Conservation (phyloP, 805 yeast genomes). For the Starmerella apis region DNA sequence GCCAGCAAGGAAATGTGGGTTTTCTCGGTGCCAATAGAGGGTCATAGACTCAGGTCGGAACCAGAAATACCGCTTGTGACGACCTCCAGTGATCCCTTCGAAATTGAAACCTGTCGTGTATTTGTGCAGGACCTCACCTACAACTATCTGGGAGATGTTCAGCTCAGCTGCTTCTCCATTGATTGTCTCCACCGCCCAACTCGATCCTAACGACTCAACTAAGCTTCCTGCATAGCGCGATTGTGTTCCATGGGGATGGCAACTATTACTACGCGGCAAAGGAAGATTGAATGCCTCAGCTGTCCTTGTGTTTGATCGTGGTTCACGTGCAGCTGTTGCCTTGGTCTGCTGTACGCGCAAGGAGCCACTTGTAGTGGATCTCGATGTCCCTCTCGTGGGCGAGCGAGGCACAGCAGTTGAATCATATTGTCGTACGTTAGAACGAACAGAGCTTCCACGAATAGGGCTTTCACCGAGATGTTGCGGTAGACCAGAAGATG, state of each 20-base stretch:
- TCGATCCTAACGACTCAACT: slow-evolving; percentile 4
- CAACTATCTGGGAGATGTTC: slow-evolving; percentile 81
- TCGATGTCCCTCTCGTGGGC: neutral
- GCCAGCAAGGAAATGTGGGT: slow-evolving; percentile 61
- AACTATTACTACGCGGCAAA: slow-evolving; percentile 1
- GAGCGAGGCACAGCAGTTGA: neutral
- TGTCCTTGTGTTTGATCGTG: neutral
- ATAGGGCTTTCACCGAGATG: neutral
- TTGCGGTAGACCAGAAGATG: neutral
- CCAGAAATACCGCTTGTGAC: slow-evolving; percentile 94
- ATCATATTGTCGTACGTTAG: neutral
- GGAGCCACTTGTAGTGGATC: neutral
- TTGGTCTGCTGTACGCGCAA: neutral
- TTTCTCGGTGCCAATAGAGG: slow-evolving; percentile 74
- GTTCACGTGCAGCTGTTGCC: neutral
- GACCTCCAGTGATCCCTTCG: slow-evolving; percentile 53
- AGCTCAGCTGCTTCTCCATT: slow-evolving; percentile 42
- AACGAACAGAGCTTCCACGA: neutral
- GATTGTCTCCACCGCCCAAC: slow-evolving; percentile 9
- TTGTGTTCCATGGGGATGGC: neutral
- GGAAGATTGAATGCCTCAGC: slow-evolving; percentile 4
- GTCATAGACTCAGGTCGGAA: slow-evolving; percentile 88
- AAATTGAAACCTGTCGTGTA: slow-evolving; percentile 68
- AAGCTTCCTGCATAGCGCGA: neutral
- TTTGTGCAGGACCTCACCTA: slow-evolving; percentile 83